Percentiles rank a stretch among this genome's conserved stretches.
phyloP scores from a whole-genome alignment of 2,329 filamentous ascomycete genomes.

The Hypomyces perniciosus region DNA sequence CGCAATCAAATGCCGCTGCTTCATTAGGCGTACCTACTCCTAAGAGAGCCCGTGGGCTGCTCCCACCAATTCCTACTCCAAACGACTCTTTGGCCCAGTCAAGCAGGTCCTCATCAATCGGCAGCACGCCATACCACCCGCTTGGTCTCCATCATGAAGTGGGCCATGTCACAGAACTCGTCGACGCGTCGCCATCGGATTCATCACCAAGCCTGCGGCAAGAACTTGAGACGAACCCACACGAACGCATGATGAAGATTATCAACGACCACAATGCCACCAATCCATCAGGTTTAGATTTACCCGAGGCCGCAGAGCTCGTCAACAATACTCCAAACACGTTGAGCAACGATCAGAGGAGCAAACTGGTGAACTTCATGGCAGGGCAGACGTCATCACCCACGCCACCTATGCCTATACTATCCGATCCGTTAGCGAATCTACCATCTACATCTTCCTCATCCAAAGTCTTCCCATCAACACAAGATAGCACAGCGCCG shows the following conservation, averaged over 20 bases:
- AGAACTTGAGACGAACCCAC: conserved; percentile 52
- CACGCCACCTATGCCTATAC: conserved; percentile 19
- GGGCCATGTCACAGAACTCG: conserved; percentile 55
- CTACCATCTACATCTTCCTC: conserved; percentile 21
- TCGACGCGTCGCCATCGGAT: conserved; percentile 46
- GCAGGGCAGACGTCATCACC: conserved; percentile 35
- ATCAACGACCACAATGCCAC: conserved; percentile 58
- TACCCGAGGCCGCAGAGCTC: conserved; percentile 45
- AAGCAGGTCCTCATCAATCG: conserved; percentile 25
- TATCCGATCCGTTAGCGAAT: conserved; percentile 14
- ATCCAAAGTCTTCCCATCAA: conserved; percentile 21
- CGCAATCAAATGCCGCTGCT: conserved; percentile 34
- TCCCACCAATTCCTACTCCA: conserved; percentile 47
- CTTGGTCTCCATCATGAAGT: conserved; percentile 34
- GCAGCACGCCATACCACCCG: conserved; percentile 23
- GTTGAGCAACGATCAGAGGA: conserved; percentile 51
- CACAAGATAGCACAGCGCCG: conserved; percentile 20
- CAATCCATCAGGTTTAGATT: conserved; percentile 42
- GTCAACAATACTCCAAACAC: conserved; percentile 51
- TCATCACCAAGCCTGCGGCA: conserved; percentile 47
- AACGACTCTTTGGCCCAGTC: conserved; percentile 21
- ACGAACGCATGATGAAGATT: conserved; percentile 59
- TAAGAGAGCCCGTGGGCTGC: conserved; percentile 49
- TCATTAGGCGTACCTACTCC: conserved; percentile 33
- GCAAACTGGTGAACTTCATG: conserved; percentile 55